Conservation (phyloP, 1,284 basidiomycete genomes). For the Malassezia furfur region DNA sequence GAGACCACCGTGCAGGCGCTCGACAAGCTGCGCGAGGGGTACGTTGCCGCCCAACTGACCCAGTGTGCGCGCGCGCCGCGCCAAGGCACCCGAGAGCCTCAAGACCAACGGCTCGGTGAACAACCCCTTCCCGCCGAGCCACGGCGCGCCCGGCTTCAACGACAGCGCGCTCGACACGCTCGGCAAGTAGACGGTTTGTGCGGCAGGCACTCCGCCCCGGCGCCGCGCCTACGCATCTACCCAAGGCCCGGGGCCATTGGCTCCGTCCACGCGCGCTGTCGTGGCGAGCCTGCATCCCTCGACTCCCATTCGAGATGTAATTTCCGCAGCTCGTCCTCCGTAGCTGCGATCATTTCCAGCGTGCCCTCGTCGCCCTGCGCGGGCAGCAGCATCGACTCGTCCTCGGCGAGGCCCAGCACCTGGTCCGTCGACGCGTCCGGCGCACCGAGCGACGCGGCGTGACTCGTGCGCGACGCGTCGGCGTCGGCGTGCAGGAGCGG, state of each 20-base stretch:
- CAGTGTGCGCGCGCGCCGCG: slow-evolving; percentile 25
- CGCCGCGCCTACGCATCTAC: no score
- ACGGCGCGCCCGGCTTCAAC: slow-evolving; percentile 24
- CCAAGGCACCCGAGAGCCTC: slow-evolving; percentile 20
- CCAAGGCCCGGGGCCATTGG: no score
- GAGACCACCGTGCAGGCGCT: slow-evolving; percentile 36
- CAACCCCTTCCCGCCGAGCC: background rate
- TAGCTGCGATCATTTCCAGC: background rate
- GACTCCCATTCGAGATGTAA: background rate
- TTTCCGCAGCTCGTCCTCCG: slow-evolving; percentile 4
- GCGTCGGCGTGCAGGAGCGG: background rate
- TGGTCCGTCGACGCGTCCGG: background rate
- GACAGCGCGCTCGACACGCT: slow-evolving; percentile 29
- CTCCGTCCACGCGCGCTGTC: no score
- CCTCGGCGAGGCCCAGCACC: background rate
- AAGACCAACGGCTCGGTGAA: slow-evolving; percentile 1
- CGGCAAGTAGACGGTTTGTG: slow-evolving; percentile 17
- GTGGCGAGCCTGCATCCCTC: no score
- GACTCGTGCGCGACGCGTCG: background rate
- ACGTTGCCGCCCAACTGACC: background rate
- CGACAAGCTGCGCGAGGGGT: slow-evolving; percentile 22
- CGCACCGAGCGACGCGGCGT: background rate
- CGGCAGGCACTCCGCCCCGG: no score
- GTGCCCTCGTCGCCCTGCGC: background rate
- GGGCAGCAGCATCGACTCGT: background rate